phyloP scores from a whole-genome alignment of 768 basidiomycete genomes.

The Leccinum disarticulatum region DNA sequence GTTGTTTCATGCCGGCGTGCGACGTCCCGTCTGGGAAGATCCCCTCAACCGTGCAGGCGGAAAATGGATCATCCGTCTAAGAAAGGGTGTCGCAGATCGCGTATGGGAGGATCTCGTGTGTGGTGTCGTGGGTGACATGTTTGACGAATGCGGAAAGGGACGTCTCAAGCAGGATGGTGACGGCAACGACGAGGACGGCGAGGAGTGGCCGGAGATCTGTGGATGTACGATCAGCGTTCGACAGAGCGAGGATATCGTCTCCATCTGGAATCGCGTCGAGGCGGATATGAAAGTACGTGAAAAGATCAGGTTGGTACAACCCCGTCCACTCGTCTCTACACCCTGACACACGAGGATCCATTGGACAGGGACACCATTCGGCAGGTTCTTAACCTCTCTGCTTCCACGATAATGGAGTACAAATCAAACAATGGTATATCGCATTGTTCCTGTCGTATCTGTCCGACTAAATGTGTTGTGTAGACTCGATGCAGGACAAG shows the following conservation, averaged over 20 bases:
- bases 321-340: slow-evolving; percentile 30
- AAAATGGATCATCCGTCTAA: slow-evolving; percentile 93
- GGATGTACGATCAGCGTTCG: slow-evolving; percentile 94
- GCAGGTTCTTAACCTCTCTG: slow-evolving; percentile 69
- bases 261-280: slow-evolving; percentile 88
- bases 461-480: slow-evolving; percentile 2
- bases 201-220: slow-evolving; percentile 80
- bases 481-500: slow-evolving; percentile 88
- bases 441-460: neutral
- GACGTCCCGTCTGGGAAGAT: slow-evolving; percentile 95
- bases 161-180: slow-evolving; percentile 30
- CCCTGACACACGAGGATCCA: slow-evolving; percentile 6
- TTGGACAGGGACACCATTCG: slow-evolving; percentile 73
- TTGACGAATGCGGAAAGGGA: slow-evolving; percentile 57
- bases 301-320: slow-evolving; percentile 67
- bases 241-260: slow-evolving; percentile 91
- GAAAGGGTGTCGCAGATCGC: slow-evolving; percentile 87
- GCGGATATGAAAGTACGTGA: slow-evolving; percentile 74
- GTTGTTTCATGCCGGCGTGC: slow-evolving; percentile 82
- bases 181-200: slow-evolving; percentile 38
- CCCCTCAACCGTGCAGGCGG: slow-evolving; percentile 84
- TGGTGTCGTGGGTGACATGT: slow-evolving; percentile 88
- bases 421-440: slow-evolving; percentile 83
- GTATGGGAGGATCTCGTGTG: slow-evolving; percentile 90
- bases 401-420: slow-evolving; percentile 87